These are phyloP conservation scores for Elsinoe necatrix DNA, from an alignment of 2,329 filamentous ascomycete genomes.

Conservation along the genomic window DNA sequence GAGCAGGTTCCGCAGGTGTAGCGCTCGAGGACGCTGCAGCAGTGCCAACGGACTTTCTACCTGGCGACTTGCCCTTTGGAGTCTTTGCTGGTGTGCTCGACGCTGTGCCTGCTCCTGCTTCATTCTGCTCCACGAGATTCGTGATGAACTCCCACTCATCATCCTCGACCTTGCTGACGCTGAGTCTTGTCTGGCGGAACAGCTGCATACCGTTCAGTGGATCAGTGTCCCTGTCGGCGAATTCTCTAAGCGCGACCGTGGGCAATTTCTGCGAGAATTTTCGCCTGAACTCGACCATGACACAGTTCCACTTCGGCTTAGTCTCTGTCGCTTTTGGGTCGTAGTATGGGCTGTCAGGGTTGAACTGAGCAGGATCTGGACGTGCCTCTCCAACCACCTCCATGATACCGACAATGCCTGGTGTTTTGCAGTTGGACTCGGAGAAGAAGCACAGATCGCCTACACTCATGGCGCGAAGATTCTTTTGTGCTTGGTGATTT, in stretches of 20 bases:
- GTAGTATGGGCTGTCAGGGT: conserved; percentile 69
- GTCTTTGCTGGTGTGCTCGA: conserved; percentile 8
- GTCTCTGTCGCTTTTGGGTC: conserved; percentile 58
- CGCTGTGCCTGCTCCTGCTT: conserved; percentile 1
- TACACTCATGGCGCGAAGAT: conserved; percentile 82
- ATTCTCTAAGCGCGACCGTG: conserved; percentile 61
- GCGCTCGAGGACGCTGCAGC: neutral
- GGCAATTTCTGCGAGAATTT: conserved; percentile 65
- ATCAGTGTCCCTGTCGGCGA: conserved; percentile 50
- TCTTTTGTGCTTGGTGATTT: conserved; percentile 62
- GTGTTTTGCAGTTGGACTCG: conserved; percentile 85
- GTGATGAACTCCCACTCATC: conserved; percentile 60
- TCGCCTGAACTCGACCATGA: conserved; percentile 77
- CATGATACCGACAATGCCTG: conserved; percentile 58
- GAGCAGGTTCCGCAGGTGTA: neutral
- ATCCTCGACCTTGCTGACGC: conserved; percentile 61
- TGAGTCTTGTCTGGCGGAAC: conserved; percentile 71
- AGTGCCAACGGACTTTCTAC: neutral
- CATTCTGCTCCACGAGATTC: conserved; percentile 25
- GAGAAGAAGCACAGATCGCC: conserved; percentile 96
- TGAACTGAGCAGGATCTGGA: conserved; percentile 66
- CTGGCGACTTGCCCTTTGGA: neutral
- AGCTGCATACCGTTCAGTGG: conserved; percentile 57
- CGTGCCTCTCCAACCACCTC: conserved; percentile 79
- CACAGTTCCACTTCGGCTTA: conserved; percentile 75